Evolutionary conservation across 2,329 filamentous ascomycete genomes (phyloP), one percentile per base, ranked within the genome.

Genomic region (Simplicillium sp.): DNA sequence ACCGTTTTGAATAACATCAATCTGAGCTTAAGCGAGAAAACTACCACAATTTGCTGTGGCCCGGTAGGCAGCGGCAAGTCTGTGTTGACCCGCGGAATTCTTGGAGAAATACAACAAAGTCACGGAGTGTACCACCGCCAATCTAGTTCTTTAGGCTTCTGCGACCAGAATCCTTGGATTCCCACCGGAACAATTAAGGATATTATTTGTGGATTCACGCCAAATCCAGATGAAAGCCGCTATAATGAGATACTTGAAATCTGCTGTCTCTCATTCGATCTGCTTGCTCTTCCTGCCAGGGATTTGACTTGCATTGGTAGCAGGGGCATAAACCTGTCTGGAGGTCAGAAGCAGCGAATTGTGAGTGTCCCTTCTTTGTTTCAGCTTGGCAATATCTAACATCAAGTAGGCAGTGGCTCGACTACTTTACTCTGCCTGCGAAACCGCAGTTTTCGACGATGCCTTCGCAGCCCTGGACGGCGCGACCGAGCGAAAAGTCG

Each of bases 391-490:
- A 11, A 13, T 9, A n/a, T 11, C 35, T 34, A 34, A 25, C 14
- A 25, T 5, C 12, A 15, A 18, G 11, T 5, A 48, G 46, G 46
- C 47, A 4, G 15, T 49, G 11, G 47, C 47, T 4, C 46, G 47
- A 7, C 13, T 46, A 13, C 18, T 48, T 4, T 49, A 48, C 16
- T 31, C 38, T 11, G 35, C 38, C 3, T 34, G 40, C 29, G 25
- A 39, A 1, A 44, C 44, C 25, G 46, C 44, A 11, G 32, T 50
- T 11, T 18, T 50, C 12, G 48, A 50, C 17, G 48, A 50, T 36
- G 41, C 42, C 3, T 49, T 50, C 29, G 47, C 40, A 9, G 47
- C 46, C 3, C 36, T 50, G 3, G 48, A 50, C 7, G 48, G 48
- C 32, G 42, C 36, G 2, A 50, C 48, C 1, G 48, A 50, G 35